These are phyloP conservation scores for Candida coleopterorum DNA, from an alignment of 805 yeast genomes.

Conservation along the genomic window DNA sequence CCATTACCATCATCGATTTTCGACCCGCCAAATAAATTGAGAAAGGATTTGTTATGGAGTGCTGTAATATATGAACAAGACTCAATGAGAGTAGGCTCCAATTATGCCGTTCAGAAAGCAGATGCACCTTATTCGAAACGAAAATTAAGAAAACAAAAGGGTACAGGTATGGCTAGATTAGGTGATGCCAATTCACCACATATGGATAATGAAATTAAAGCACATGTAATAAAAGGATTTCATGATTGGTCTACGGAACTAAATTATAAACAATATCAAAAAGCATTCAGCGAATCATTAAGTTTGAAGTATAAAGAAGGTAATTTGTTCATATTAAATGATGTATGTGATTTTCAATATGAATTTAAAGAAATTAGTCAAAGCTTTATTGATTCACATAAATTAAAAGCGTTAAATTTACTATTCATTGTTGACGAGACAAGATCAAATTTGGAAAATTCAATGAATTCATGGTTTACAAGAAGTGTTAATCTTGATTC, in stretches of 20 bases:
- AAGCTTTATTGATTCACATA: constrained; percentile 46
- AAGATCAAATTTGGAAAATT: constrained; percentile 55
- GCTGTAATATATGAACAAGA: constrained; percentile 93
- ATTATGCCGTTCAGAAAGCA: constrained; percentile 80
- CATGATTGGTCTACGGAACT: constrained; percentile 80
- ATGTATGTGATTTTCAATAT: constrained; percentile 36
- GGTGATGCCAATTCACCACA: constrained; percentile 96
- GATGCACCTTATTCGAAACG: constrained; percentile 81
- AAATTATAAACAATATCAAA: constrained; percentile 66
- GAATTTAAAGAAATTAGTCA: constrained; percentile 43
- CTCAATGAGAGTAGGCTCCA: constrained; percentile 81
- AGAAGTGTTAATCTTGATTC: constrained; percentile 39
- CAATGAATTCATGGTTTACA: constrained; percentile 48
- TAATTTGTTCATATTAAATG: constrained; percentile 66
- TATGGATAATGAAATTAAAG: constrained; percentile 83
- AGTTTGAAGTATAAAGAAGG: constrained; percentile 78
- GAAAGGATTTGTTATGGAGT: constrained; percentile 91
- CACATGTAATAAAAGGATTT: constrained; percentile 86
- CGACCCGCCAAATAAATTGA: constrained; percentile 53
- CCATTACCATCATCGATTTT: constrained; percentile 74
- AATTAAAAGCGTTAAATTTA: constrained; percentile 48
- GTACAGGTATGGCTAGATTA: constrained; percentile 89
- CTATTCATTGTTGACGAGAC: constrained; percentile 64
- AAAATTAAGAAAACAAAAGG: constrained; percentile 86
- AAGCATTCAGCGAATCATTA: constrained; percentile 78